Conservation (phyloP, 371 early-diverging fungal genomes). For the Capillidium heterosporum region DNA sequence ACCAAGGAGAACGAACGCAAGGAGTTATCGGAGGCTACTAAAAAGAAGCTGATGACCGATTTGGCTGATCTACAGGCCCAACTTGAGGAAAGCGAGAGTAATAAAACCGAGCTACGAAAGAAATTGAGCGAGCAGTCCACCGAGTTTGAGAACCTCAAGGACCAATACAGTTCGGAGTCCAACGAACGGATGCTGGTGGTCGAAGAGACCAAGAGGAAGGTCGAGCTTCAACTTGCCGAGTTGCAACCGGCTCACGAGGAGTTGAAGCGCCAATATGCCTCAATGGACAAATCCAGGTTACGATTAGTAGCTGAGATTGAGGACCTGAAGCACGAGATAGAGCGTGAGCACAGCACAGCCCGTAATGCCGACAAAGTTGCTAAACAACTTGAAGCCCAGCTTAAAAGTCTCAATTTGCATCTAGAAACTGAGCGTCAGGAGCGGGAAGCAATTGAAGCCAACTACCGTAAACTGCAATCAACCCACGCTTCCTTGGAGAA, state of each 20-base stretch:
- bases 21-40: constrained; percentile 16
- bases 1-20: constrained; percentile 40
- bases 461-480: constrained; percentile 31
- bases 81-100: constrained; percentile 45
- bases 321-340: constrained; percentile 45
- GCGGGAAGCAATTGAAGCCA: constrained; percentile 36
- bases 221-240: constrained; percentile 42
- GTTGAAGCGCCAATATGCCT: constrained; percentile 20
- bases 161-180: constrained; percentile 35
- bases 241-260: constrained; percentile 34
- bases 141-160: constrained; percentile 50
- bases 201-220: constrained; percentile 36
- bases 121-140: constrained; percentile 30
- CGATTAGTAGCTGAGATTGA: constrained; percentile 47
- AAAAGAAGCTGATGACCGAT: constrained; percentile 14
- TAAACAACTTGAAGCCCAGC: constrained; percentile 35
- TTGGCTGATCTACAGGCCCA: constrained; percentile 32
- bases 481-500: constrained; percentile 29
- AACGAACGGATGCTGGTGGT: constrained; percentile 28
- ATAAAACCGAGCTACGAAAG: constrained; percentile 29
- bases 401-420: constrained; percentile 22
- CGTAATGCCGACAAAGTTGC: constrained; percentile 33
- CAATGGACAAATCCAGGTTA: constrained; percentile 43
- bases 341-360: constrained; percentile 43
- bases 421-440: constrained; percentile 44